phyloP scores from a whole-genome alignment of 2,329 filamentous ascomycete genomes.

The Aspergillus uvarum region DNA sequence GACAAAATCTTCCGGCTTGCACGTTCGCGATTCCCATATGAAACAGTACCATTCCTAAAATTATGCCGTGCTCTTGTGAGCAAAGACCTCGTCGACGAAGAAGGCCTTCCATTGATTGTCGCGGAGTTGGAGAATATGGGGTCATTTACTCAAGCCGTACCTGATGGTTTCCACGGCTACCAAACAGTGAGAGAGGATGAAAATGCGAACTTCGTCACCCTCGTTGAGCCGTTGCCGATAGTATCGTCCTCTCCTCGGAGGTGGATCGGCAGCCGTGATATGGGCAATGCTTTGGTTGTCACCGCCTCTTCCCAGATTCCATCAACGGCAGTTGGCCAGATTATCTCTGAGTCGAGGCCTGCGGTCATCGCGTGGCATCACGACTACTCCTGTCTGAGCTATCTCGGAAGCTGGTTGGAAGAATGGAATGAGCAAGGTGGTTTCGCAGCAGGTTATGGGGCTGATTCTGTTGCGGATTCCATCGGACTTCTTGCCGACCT shows the following conservation, averaged over 20 bases:
- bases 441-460: constrained; percentile 54
- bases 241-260: constrained; percentile 33
- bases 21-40: constrained; percentile 78
- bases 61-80: constrained; percentile 65
- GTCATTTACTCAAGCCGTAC: constrained; percentile 75
- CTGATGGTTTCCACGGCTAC: constrained; percentile 70
- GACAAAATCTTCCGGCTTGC: constrained; percentile 64
- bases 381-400: constrained; percentile 73
- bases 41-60: constrained; percentile 74
- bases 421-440: constrained; percentile 49
- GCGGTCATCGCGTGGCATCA: constrained; percentile 73
- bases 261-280: constrained; percentile 21
- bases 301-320: constrained; percentile 40
- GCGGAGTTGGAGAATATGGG: constrained; percentile 67
- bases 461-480: constrained; percentile 68
- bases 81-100: constrained; percentile 45
- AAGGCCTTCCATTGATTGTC: constrained; percentile 56
- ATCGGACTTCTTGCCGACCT: constrained; percentile 72
- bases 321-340: constrained; percentile 48
- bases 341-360: constrained; percentile 75
- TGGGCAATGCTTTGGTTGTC: constrained; percentile 37
- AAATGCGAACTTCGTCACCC: constrained; percentile 73
- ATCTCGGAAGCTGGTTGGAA: constrained; percentile 69
- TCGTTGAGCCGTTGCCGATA: constrained; percentile 58
- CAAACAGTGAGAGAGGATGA: constrained; percentile 80